Percentiles rank a stretch among this genome's conserved stretches.
These are phyloP conservation scores for Ambrosia hybrid DNA, from an alignment of 140 eudicot species.

Conservation along the genomic window DNA sequence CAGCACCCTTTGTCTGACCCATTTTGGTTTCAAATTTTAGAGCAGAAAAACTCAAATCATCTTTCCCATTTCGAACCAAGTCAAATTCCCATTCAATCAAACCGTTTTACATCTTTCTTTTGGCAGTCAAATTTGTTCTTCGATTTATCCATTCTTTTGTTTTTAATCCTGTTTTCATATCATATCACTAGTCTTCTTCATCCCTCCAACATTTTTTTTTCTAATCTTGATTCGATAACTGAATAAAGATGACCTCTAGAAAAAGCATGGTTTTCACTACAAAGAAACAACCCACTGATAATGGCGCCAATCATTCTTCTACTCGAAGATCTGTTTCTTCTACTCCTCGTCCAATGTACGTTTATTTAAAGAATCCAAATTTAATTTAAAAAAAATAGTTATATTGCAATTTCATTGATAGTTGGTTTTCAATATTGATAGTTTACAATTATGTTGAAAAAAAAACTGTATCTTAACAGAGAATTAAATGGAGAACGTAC, in stretches of 20 bases:
- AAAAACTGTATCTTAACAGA: conserved; percentile 39
- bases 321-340: not conserved
- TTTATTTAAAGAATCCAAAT: no score
- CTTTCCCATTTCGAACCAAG: not conserved
- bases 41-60: no score
- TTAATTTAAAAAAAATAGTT: no score
- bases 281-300: not conserved
- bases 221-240: not conserved
- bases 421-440: no score
- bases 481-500: conserved; percentile 84
- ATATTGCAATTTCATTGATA: not conserved
- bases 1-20: no score
- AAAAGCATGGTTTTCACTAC: not conserved
- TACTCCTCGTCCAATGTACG: not conserved
- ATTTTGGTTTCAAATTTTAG: no score
- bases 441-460: not conserved
- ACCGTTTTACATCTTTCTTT: not conserved
- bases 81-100: not conserved
- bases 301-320: not conserved
- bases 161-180: no score
- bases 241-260: not conserved
- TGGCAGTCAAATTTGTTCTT: not conserved
- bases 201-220: not conserved
- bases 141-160: not conserved
- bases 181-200: no score